A percentile compares a stretch with the other conserved stretches of the same genome.
Conservation (phyloP, 345 rosid species). For the Toxicodendron radicans region DNA sequence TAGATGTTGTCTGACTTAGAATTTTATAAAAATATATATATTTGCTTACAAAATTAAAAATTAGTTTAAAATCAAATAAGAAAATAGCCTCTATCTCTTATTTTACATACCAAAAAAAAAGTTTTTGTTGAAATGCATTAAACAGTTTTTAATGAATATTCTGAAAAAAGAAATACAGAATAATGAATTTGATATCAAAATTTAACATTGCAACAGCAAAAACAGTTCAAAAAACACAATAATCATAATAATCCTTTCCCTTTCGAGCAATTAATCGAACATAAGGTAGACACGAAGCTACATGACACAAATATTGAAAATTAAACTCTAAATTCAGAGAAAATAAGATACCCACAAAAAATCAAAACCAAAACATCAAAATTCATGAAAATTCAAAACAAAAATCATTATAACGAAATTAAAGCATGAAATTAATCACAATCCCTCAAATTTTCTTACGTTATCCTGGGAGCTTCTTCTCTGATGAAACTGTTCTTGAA, state of each 20-base stretch:
- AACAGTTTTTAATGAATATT: too few species aligned
- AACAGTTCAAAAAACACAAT: too few species aligned
- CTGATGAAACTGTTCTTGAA: conserved; percentile 32
- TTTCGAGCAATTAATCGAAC: neutral
- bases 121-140: too few species aligned
- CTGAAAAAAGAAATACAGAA: too few species aligned
- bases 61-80: too few species aligned
- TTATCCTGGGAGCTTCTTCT: conserved; percentile 30
- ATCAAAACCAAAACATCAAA: neutral
- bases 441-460: conserved; percentile 14
- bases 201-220: too few species aligned
- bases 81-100: too few species aligned
- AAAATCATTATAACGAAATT: neutral
- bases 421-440: neutral
- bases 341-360: neutral
- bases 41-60: too few species aligned
- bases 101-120: too few species aligned
- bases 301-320: neutral
- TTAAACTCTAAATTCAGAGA: neutral
- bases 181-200: too few species aligned
- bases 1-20: too few species aligned
- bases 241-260: neutral
- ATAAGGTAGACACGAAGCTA: neutral
- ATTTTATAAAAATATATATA: too few species aligned
- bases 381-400: neutral